phyloP scores from a whole-genome alignment of 441 rosid species.

The Hura crepitans region DNA sequence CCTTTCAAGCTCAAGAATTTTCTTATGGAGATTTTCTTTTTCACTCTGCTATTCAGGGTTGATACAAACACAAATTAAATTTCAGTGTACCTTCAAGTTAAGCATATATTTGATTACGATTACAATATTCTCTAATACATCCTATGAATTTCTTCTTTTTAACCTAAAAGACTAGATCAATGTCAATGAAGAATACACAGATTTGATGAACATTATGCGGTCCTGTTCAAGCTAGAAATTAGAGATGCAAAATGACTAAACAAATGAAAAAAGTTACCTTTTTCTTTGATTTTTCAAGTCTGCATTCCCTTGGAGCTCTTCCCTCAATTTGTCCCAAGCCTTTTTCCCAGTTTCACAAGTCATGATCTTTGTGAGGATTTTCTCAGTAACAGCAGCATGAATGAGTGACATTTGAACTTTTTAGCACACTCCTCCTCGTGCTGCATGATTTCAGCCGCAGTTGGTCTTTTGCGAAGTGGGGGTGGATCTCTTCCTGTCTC shows the following conservation, averaged over 20 bases:
- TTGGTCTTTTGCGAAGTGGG: not conserved
- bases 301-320: not conserved
- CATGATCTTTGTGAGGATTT: not conserved
- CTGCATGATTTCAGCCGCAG: not conserved
- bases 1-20: constrained; percentile 49
- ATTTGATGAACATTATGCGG: no score
- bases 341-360: not conserved
- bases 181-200: no score
- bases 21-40: constrained; percentile 46
- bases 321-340: not conserved
- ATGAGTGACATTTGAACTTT: not conserved
- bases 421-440: not conserved
- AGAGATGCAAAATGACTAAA: no score
- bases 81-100: constrained; percentile 1
- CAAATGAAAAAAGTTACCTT: no score
- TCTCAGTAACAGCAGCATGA: not conserved
- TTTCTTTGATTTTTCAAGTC: not conserved
- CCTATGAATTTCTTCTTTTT: no score
- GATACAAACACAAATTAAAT: constrained; percentile 12
- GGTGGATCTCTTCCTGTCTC: not conserved
- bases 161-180: no score
- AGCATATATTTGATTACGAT: no score
- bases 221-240: no score
- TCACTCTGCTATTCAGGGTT: constrained; percentile 40
- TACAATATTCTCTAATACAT: no score